Conservation (phyloP, 306 rosid species). For the Luffa aegyptiaca region DNA sequence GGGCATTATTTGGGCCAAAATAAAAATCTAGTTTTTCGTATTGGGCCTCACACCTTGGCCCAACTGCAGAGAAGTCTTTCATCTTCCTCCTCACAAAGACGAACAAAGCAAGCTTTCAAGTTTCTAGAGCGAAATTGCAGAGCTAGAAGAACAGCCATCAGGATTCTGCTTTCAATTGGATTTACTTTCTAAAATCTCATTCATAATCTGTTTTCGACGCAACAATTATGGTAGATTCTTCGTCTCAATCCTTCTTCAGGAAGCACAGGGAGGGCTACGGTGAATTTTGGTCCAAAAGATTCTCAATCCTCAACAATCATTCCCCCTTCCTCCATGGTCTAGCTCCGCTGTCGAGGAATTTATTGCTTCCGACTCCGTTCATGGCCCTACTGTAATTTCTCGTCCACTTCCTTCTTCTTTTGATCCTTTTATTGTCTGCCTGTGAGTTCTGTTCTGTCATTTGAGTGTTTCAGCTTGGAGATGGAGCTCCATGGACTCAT, state of each 20-base stretch:
- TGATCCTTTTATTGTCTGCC: too few species aligned
- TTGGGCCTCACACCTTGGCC: too few species aligned
- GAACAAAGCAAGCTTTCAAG: neutral
- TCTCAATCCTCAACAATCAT: conserved; percentile 32
- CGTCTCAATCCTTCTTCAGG: conserved; percentile 25
- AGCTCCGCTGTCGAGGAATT: too few species aligned
- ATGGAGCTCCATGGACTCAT: neutral
- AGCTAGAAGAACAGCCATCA: neutral
- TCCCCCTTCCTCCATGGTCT: conserved; percentile 10
- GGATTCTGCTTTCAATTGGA: neutral
- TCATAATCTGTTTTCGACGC: neutral
- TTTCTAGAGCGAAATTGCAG: neutral
- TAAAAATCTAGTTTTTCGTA: too few species aligned
- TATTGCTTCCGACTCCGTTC: too few species aligned
- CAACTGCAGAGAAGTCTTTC: too few species aligned
- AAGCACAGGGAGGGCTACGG: too few species aligned
- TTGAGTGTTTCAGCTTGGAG: neutral
- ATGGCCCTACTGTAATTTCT: too few species aligned
- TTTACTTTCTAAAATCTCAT: neutral
- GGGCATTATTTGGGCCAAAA: too few species aligned
- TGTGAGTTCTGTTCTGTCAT: neutral
- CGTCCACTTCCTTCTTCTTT: too few species aligned
- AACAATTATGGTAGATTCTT: conserved; percentile 24
- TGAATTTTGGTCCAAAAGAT: neutral
- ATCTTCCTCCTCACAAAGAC: too few species aligned